These are phyloP conservation scores for Cunninghamia lanceolata DNA, from an alignment of 75 land plant genomes.

Conservation along the genomic window DNA sequence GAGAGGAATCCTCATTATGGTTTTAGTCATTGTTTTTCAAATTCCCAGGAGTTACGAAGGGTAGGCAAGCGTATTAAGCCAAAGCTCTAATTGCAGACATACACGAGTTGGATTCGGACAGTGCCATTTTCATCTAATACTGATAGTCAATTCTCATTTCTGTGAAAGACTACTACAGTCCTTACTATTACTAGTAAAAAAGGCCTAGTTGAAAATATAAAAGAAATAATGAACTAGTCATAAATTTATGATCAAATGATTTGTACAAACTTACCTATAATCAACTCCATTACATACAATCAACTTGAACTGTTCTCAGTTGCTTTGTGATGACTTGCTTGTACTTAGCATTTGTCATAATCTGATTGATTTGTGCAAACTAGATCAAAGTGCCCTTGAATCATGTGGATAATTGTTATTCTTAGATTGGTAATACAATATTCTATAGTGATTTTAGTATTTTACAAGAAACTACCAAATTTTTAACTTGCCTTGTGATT, in stretches of 20 bases:
- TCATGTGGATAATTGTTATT: background rate
- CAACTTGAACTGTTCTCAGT: background rate
- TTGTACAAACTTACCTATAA: background rate
- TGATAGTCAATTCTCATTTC: background rate
- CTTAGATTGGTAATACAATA: background rate
- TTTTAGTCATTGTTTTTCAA: conserved; percentile 71
- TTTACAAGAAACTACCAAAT: background rate
- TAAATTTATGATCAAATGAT: background rate
- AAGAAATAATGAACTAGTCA: background rate
- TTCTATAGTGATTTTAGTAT: background rate
- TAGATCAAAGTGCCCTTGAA: background rate
- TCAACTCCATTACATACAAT: background rate
- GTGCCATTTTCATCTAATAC: background rate
- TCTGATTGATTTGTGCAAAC: background rate
- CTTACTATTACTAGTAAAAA: background rate
- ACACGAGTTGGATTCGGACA: background rate
- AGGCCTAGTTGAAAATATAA: background rate
- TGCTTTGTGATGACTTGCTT: background rate
- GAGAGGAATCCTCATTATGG: conserved; percentile 90
- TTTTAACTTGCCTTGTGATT: background rate
- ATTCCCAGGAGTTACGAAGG: conserved; percentile 73
- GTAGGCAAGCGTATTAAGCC: conserved; percentile 50
- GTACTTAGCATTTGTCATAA: background rate
- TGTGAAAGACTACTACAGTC: background rate
- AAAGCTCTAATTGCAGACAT: conserved; percentile 3